Conservation (phyloP, 1,284 basidiomycete species). For the Ceratobasidium sp. region DNA sequence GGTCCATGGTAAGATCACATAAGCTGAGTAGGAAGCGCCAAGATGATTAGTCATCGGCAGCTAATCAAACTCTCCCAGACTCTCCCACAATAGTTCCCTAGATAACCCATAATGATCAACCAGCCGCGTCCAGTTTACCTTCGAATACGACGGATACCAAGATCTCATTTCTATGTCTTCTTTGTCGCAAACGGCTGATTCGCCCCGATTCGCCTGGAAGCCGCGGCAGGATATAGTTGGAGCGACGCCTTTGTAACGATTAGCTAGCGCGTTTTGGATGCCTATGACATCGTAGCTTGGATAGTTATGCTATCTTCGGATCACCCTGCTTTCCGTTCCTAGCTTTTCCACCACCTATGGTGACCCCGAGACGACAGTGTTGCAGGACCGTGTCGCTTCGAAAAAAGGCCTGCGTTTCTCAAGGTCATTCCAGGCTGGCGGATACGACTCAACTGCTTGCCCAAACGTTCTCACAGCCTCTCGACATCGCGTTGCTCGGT, state of each 20-base stretch:
- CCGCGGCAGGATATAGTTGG: too few relatives aligned
- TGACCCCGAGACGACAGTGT: conserved; percentile 2
- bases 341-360: conserved; percentile 31
- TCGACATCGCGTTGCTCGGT: conserved; percentile 89
- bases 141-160: too few relatives aligned
- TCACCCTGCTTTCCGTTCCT: conserved; percentile 26
- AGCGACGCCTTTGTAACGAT: conserved; percentile 58
- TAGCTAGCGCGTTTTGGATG: conserved; percentile 78
- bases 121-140: too few relatives aligned
- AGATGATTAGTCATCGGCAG: too few relatives aligned
- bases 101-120: too few relatives aligned
- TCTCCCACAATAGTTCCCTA: too few relatives aligned
- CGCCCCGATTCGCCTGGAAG: conserved; percentile 42
- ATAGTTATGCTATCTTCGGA: conserved; percentile 7
- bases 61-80: too few relatives aligned
- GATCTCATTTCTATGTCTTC: too few relatives aligned
- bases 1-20: too few relatives aligned
- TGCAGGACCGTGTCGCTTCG: conserved; percentile 49
- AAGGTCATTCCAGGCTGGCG: conserved; percentile 72
- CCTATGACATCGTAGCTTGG: conserved; percentile 76
- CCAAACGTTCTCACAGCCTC: conserved; percentile 88
- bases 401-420: conserved; percentile 44
- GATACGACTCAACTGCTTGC: conserved; percentile 90
- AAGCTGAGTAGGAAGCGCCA: too few relatives aligned
- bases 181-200: too few relatives aligned